Evolutionary conservation across 441 rosid genomes (phyloP).

Genomic region (Erodium texanum): DNA sequence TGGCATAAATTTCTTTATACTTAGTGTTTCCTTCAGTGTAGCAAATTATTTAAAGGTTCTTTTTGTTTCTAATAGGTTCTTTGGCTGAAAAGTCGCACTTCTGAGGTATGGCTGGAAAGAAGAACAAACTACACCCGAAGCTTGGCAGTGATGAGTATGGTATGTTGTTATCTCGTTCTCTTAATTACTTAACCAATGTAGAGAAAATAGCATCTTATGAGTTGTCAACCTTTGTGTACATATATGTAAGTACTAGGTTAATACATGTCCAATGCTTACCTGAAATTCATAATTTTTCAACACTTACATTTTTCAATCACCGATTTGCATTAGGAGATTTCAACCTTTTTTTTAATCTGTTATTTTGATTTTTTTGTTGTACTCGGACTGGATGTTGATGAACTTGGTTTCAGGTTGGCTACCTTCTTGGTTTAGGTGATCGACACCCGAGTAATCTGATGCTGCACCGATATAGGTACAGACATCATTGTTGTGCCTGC

Average conservation of each 20-base stretch:
- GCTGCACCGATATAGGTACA: conserved; percentile 89
- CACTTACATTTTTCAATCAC: background rate
- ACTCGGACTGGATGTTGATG: background rate
- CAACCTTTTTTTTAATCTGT: background rate
- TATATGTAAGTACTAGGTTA: background rate
- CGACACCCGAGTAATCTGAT: conserved; percentile 99
- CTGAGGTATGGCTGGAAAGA: conserved; percentile 98
- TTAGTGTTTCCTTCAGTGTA: conserved; percentile 9
- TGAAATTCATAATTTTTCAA: background rate
- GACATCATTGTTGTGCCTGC: conserved; percentile 2
- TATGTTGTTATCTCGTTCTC: conserved; percentile 38
- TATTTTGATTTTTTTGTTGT: background rate
- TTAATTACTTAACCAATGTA: no score
- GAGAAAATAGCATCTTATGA: background rate
- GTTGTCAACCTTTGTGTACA: background rate
- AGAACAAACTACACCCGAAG: conserved; percentile 97
- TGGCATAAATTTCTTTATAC: conserved; percentile 8
- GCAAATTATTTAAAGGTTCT: conserved; percentile 13
- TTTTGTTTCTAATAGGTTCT: conserved; percentile 58
- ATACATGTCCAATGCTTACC: background rate
- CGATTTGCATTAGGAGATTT: background rate
- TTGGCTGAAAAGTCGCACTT: conserved; percentile 97
- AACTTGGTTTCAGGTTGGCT: conserved; percentile 72
- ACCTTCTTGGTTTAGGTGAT: conserved; percentile 99
- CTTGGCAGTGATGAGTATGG: conserved; percentile 99